Conservation (phyloP, 1,284 basidiomycete species). For the Boletus semigastroideus region DNA sequence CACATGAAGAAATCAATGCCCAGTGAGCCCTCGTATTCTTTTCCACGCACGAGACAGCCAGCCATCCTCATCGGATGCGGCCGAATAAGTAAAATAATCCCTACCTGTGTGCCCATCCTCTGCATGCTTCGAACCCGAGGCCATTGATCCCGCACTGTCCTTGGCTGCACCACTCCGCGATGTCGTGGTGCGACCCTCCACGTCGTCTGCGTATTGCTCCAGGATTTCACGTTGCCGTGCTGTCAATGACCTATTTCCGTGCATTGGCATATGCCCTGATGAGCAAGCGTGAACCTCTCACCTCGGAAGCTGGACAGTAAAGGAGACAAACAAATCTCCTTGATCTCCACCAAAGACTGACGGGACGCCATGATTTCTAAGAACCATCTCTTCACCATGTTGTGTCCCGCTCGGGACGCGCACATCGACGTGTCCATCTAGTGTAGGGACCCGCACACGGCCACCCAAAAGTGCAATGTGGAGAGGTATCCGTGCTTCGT, state of each 20-base stretch:
- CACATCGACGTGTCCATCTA: conserved; percentile 96
- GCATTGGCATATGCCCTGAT: conserved; percentile 19
- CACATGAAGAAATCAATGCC: conserved; percentile 58
- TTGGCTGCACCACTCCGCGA: conserved; percentile 23
- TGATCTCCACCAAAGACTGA: conserved; percentile 65
- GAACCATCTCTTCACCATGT: conserved; percentile 94
- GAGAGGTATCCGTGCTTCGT: conserved; percentile 89
- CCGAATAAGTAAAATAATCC: conserved; percentile 58
- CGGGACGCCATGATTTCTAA: conserved; percentile 87
- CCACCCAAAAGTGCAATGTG: conserved; percentile 93
- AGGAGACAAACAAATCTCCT: conserved; percentile 92
- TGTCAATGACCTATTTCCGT: conserved; percentile 66
- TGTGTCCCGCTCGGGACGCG: conserved; percentile 93
- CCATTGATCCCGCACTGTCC: conserved; percentile 21
- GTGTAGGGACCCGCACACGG: conserved; percentile 88
- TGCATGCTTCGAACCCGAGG: conserved; percentile 26
- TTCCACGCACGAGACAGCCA: conserved; percentile 70
- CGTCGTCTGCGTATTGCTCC: conserved; percentile 90
- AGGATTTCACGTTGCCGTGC: conserved; percentile 84
- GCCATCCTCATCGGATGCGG: conserved; percentile 52
- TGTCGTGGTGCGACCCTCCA: conserved; percentile 63
- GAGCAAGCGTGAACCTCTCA: conserved; percentile 39
- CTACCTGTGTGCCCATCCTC: conserved; percentile 53
- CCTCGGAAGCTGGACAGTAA: conserved; percentile 89
- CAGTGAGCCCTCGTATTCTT: conserved; percentile 65